Base-by-base conservation (phyloP, 108 stramenopile genomes). In the Fistulifera pelliculosa region DNA sequence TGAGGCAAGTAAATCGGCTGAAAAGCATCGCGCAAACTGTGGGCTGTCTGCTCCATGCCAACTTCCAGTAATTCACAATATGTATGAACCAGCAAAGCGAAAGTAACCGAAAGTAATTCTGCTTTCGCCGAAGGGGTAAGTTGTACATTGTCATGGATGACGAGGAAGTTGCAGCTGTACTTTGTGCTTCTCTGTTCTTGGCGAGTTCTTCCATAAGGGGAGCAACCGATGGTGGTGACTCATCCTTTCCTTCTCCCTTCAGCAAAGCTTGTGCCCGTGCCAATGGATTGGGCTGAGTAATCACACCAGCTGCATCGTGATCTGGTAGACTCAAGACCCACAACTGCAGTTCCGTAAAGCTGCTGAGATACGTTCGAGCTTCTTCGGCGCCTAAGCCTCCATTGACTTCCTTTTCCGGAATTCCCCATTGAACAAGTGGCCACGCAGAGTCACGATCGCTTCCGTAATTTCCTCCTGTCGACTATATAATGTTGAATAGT, bases 311-410 rank as follows among this genome's bases (percentile, higher is more conserved):
- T 56, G 53, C 35, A 52, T 52, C 22, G 59, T 92, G 81, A 60
- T 93, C 91, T n/a, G 86, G 86, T 47, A 93, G 65, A 10, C 60
- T 67, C 60, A 93, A 73, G 15, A 89, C 81, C 91, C 91, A 93
- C 19, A 83, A 70, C 51, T 87, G 73, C 44, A 93, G 63, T 6
- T 75, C 62, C 13, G 69, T 74, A 73, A 87, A 93, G 40, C 79
- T 71, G 58, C 86, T 74, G 49, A 89, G 55, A 42, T 78, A 87
- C 4, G 73, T 70, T 42, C 76, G 64, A 3, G 91, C 91, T 64
- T 93, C 91, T 54, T 81, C 67, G 18, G 41, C 61, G 25, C 73
- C 77, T 65, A 74, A 48, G 25, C 49, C 16, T 14, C 49, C 21
- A 0, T 38, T 45, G 31, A 50, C 49, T 11, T 47, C 48, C 26